phyloP scores from a whole-genome alignment of 73 alveolate genomes.

The Paramecium pentaurelia region DNA sequence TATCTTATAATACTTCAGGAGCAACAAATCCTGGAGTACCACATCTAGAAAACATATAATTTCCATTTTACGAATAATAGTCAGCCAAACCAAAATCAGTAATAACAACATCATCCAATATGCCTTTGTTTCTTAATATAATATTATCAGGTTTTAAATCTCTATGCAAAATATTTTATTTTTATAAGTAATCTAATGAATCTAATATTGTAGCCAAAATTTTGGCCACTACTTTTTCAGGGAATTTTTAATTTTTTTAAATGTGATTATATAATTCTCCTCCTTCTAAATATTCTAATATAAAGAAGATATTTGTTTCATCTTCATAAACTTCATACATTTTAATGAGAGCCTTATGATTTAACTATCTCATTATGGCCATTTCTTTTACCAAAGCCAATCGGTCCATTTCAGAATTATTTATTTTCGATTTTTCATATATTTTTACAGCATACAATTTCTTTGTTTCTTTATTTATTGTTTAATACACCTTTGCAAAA shows the following conservation, averaged over 20 bases:
- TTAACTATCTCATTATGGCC: constrained; percentile 4
- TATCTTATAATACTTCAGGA: constrained; percentile 9
- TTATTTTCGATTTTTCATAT: not conserved
- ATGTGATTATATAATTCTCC: constrained; percentile 65
- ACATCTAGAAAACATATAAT: constrained; percentile 41
- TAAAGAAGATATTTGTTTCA: constrained; percentile 54
- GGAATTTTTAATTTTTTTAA: constrained; percentile 2
- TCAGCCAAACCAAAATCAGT: constrained; percentile 72
- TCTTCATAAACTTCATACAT: constrained; percentile 67
- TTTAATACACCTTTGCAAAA: constrained; percentile 21
- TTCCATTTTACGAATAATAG: constrained; percentile 47
- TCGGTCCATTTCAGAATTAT: not conserved
- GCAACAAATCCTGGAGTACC: no score
- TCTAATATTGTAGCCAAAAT: constrained; percentile 43
- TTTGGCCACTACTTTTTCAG: constrained; percentile 61
- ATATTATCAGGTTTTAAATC: no score
- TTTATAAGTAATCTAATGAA: constrained; percentile 43
- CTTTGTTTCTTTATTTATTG: constrained; percentile 1
- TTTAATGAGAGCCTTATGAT: constrained; percentile 36
- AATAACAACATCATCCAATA: not conserved
- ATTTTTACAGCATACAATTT: constrained; percentile 49
- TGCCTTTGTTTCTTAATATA: constrained; percentile 37
- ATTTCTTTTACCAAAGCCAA: constrained; percentile 53
- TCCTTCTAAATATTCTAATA: constrained; percentile 68
- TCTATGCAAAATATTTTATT: not conserved